These are phyloP conservation scores for Blastobotrys serpentis DNA, from an alignment of 1,139 yeast species.

Conservation along the genomic window DNA sequence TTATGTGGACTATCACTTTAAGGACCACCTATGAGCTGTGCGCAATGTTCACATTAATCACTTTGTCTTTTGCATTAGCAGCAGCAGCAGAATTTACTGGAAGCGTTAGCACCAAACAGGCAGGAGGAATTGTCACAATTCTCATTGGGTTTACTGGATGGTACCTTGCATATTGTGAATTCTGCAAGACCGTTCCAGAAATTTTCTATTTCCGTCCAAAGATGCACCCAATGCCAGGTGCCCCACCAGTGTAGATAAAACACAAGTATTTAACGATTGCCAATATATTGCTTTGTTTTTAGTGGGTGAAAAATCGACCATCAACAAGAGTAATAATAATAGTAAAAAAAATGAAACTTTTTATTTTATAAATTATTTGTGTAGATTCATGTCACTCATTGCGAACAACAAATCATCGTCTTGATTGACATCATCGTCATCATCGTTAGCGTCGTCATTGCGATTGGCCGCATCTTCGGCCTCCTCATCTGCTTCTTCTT, in stretches of 20 bases:
- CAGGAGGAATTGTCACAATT: conserved; percentile 77
- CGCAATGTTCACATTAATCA: conserved; percentile 59
- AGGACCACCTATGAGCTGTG: conserved; percentile 84
- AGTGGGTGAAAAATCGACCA: too few species aligned
- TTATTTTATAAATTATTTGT: background rate
- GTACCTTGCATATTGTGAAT: conserved; percentile 62
- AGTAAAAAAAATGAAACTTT: conserved; percentile 15
- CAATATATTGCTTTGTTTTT: background rate
- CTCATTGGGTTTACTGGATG: conserved; percentile 75
- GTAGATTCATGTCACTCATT: conserved; percentile 79
- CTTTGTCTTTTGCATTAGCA: conserved; percentile 65
- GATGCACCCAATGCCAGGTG: conserved; percentile 6
- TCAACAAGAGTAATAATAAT: conserved; percentile 3
- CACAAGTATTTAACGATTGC: too few species aligned
- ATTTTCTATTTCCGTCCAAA: conserved; percentile 6
- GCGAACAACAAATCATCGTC: conserved; percentile 74
- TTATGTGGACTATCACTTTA: conserved; percentile 63
- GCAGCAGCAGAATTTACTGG: conserved; percentile 54
- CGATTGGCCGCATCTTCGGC: conserved; percentile 17
- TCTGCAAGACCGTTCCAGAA: conserved; percentile 7
- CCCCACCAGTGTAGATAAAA: conserved; percentile 2
- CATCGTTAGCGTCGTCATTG: conserved; percentile 48
- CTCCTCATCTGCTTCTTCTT: conserved; percentile 14
- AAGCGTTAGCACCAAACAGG: conserved; percentile 46
- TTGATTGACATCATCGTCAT: conserved; percentile 46